Evolutionary conservation across 2,329 filamentous ascomycete species (phyloP).

Genomic region (Aspergillus sp.): DNA sequence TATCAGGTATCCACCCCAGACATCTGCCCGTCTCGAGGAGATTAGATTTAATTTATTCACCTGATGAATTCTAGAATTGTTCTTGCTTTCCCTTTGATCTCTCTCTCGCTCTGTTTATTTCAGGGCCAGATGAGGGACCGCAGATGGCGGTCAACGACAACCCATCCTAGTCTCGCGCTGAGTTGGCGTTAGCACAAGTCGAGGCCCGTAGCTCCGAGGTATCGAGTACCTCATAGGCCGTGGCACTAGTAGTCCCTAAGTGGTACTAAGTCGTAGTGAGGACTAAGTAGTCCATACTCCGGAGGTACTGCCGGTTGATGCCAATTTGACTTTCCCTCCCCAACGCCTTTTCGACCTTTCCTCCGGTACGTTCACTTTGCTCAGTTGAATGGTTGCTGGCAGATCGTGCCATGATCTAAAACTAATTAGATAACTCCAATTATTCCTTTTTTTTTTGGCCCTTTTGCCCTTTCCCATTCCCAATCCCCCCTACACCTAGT

Average conservation of each 20-base stretch:
- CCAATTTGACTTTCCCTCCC: no score
- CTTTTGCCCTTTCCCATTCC: neutral
- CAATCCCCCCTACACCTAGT: slow-evolving; percentile 5
- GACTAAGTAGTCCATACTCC: neutral
- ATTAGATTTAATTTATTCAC: neutral
- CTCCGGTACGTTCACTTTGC: no score
- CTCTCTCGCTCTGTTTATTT: no score
- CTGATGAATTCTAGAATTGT: no score
- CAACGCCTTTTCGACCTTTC: no score
- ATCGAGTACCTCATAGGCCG: neutral
- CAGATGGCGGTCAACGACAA: slow-evolving; percentile 14
- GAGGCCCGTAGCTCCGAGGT: neutral
- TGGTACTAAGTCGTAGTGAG: no score
- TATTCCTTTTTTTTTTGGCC: neutral
- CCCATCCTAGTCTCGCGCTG: neutral
- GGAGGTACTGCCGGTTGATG: neutral
- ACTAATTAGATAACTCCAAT: slow-evolving; percentile 7
- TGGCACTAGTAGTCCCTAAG: no score
- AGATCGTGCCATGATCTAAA: slow-evolving; percentile 20
- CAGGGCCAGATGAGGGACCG: neutral
- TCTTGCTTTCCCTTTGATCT: no score
- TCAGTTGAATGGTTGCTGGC: neutral
- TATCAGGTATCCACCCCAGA: neutral
- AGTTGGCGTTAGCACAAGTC: slow-evolving; percentile 1
- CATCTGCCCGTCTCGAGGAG: neutral